Conservation (phyloP, 306 rosid genomes). For the Casuarina glauca region DNA sequence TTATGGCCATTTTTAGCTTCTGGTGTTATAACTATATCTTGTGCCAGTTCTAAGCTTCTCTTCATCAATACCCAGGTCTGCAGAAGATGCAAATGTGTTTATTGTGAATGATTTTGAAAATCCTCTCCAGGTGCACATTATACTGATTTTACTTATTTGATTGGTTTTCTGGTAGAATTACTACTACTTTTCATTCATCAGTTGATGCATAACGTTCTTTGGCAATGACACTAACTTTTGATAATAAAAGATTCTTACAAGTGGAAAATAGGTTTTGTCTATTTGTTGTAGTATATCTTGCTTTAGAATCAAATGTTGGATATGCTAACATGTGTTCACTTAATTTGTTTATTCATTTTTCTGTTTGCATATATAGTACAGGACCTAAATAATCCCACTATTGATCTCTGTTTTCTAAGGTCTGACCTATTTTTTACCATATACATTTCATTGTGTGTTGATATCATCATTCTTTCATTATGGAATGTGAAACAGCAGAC, state of each 20-base stretch:
- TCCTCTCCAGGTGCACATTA: slow-evolving; percentile 77
- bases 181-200: not conserved
- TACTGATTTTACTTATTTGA: slow-evolving; percentile 18
- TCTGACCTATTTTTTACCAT: not conserved
- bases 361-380: not conserved
- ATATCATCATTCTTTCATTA: not conserved
- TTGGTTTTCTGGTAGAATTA: slow-evolving; percentile 8
- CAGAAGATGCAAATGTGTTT: slow-evolving; percentile 85
- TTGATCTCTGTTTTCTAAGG: slow-evolving; percentile 20
- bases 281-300: slow-evolving; percentile 5
- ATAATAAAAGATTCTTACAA: not conserved
- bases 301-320: not conserved
- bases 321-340: not conserved
- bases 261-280: not conserved
- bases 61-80: slow-evolving; percentile 61
- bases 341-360: not conserved
- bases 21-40: slow-evolving; percentile 10
- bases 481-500: slow-evolving; percentile 5
- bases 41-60: slow-evolving; percentile 25
- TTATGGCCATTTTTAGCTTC: not conserved
- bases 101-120: slow-evolving; percentile 86
- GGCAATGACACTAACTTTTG: not conserved
- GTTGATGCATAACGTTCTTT: not conserved
- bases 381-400: not conserved
- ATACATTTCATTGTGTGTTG: slow-evolving; percentile 11